These are phyloP conservation scores for Mesotaenium endlicherianum DNA, from an alignment of 139 green algal genomes.

Conservation along the genomic window DNA sequence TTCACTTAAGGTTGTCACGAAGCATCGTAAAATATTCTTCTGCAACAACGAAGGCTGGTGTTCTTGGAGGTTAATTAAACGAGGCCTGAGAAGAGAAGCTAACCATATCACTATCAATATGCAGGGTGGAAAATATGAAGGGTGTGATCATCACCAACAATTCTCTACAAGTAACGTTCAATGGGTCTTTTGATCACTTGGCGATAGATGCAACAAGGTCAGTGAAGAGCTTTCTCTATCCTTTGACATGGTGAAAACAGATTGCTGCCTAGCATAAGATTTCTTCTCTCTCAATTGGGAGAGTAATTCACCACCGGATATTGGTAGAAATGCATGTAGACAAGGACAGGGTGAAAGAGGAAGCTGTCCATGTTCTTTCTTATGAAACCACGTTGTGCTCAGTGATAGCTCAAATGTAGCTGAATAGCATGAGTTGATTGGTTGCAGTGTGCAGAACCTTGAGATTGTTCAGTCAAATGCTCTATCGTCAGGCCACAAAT, in stretches of 20 bases:
- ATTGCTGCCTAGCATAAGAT: too few species aligned
- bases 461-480: slow-evolving; percentile 38
- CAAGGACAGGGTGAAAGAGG: too few species aligned
- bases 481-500: neutral
- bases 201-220: slow-evolving; percentile 47
- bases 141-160: slow-evolving; percentile 31
- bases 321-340: too few species aligned
- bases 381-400: too few species aligned
- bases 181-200: slow-evolving; percentile 40
- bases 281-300: too few species aligned
- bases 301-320: too few species aligned
- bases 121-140: slow-evolving; percentile 44
- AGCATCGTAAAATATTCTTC: too few species aligned
- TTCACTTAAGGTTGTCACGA: too few species aligned
- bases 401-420: too few species aligned
- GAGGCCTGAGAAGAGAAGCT: neutral
- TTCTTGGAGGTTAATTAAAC: neutral
- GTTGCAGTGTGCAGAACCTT: slow-evolving; percentile 38
- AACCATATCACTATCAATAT: neutral
- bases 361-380: too few species aligned
- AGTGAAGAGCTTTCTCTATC: neutral
- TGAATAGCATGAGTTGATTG: too few species aligned
- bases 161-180: slow-evolving; percentile 41
- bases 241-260: neutral
- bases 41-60: too few species aligned